Percentiles rank a stretch among this genome's conserved stretches.
Conservation (phyloP, 2,329 filamentous ascomycete species). For the Aspergillus fijiensis region DNA sequence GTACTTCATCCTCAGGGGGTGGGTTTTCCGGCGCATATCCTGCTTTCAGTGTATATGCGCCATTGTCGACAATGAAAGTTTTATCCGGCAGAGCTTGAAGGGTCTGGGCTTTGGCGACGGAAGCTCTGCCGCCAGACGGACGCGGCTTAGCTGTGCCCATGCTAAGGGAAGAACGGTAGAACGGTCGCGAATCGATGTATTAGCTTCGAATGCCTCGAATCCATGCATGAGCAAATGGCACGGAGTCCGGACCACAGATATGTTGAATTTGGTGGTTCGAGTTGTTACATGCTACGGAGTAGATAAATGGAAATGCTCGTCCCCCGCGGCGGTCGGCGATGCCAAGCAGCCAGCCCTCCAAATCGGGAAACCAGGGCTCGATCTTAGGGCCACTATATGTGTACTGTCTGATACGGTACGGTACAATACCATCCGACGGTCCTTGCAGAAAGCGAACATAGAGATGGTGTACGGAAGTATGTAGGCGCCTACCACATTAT, state of each 20-base stretch:
- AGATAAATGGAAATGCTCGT: background rate
- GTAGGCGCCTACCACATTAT: background rate
- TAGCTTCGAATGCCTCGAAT: background rate
- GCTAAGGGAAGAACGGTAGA: background rate
- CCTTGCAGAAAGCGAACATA: too few relatives aligned
- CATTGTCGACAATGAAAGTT: constrained; percentile 91
- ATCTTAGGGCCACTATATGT: constrained; percentile 19
- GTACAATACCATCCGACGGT: too few relatives aligned
- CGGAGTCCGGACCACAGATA: background rate
- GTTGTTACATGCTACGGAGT: background rate
- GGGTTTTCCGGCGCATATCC: constrained; percentile 62
- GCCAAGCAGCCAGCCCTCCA: constrained; percentile 13
- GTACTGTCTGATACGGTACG: too few relatives aligned
- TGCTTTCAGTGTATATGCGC: constrained; percentile 86
- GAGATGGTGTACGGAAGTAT: too few relatives aligned
- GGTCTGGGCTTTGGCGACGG: constrained; percentile 49
- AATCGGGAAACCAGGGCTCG: constrained; percentile 25
- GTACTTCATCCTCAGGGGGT: constrained; percentile 39
- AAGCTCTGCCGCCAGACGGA: constrained; percentile 49
- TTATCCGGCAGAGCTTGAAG: constrained; percentile 55
- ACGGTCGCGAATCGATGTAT: background rate
- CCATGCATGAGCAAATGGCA: too few relatives aligned
- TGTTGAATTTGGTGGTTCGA: background rate
- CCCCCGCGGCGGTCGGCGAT: constrained; percentile 12
- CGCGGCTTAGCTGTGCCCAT: constrained; percentile 40